Percentiles rank a stretch among this genome's conserved stretches.
Conservation (phyloP, 2,329 filamentous ascomycete species). For the Colletotrichum sp. region DNA sequence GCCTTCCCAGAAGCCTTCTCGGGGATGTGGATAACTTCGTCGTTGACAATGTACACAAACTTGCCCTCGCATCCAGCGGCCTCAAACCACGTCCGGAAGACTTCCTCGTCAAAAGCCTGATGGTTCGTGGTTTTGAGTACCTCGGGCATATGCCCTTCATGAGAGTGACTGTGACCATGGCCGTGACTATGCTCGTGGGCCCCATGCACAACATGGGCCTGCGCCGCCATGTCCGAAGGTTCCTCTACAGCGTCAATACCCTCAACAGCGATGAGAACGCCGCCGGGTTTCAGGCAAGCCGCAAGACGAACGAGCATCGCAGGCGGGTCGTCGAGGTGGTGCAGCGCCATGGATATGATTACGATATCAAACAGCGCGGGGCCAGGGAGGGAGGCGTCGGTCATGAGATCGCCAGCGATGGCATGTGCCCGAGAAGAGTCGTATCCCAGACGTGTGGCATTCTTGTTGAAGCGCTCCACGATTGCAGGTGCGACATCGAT, state of each 20-base stretch:
- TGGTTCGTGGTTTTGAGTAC: conserved; percentile 24
- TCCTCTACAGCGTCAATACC: conserved; percentile 19
- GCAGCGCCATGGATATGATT: conserved; percentile 39
- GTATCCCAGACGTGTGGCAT: conserved; percentile 28
- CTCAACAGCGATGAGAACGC: conserved; percentile 38
- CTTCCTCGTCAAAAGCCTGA: conserved; percentile 26
- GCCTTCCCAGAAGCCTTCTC: not conserved
- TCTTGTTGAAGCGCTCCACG: conserved; percentile 34
- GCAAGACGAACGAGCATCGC: conserved; percentile 32
- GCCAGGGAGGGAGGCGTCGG: conserved; percentile 21
- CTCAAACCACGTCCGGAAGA: conserved; percentile 25
- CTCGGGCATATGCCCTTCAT: not conserved
- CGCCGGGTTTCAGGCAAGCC: conserved; percentile 31
- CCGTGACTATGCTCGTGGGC: not conserved
- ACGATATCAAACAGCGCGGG: conserved; percentile 34
- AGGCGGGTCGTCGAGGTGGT: conserved; percentile 35
- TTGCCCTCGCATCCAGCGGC: conserved; percentile 48
- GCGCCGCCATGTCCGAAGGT: not conserved
- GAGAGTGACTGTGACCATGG: not conserved
- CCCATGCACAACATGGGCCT: conserved; percentile 14
- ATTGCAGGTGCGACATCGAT: conserved; percentile 39
- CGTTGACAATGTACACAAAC: conserved; percentile 8
- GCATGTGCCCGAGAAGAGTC: conserved; percentile 31
- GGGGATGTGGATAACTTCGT: conserved; percentile 12
- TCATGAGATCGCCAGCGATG: conserved; percentile 33